Conservation (phyloP, 441 rosid genomes). For the Breynia disticha region DNA sequence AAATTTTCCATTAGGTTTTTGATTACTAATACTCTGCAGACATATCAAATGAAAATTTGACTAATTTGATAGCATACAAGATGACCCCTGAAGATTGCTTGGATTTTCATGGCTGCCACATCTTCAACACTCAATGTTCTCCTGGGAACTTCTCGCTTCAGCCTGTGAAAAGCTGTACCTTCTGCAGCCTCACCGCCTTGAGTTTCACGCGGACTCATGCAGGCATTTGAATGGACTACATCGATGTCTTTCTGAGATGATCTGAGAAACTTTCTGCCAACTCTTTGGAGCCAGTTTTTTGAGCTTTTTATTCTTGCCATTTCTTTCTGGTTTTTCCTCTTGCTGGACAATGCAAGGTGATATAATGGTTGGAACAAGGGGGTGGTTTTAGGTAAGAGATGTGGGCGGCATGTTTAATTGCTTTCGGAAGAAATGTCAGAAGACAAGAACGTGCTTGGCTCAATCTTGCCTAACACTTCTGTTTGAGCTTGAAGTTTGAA, state of each 20-base stretch:
- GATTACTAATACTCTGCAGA: background rate
- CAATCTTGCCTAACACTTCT: slow-evolving; percentile 1
- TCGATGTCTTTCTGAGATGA: slow-evolving; percentile 23
- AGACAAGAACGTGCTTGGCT: slow-evolving; percentile 31
- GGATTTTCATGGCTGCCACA: slow-evolving; percentile 59
- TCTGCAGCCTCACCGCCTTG: slow-evolving; percentile 5
- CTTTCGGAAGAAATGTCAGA: slow-evolving; percentile 16
- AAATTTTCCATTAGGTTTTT: too few species aligned
- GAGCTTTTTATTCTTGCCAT: slow-evolving; percentile 29
- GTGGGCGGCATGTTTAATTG: slow-evolving; percentile 27
- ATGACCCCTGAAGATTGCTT: slow-evolving; percentile 70
- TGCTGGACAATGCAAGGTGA: slow-evolving; percentile 2
- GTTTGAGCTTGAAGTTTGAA: slow-evolving; percentile 21
- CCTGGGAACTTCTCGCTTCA: slow-evolving; percentile 6
- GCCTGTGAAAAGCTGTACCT: slow-evolving; percentile 5
- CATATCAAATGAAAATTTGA: background rate
- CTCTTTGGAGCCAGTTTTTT: slow-evolving; percentile 30
- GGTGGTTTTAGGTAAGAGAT: slow-evolving; percentile 26
- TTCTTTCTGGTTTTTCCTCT: background rate
- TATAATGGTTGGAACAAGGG: slow-evolving; percentile 16
- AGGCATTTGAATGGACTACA: slow-evolving; percentile 16
- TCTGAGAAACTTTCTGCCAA: slow-evolving; percentile 30
- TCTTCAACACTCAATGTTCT: slow-evolving; percentile 23
- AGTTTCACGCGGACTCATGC: slow-evolving; percentile 12
- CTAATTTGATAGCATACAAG: slow-evolving; percentile 30